Evolutionary conservation across 257 asterid genomes (phyloP), one percentile per base, ranked within the genome.

Genomic region (Ophiorrhiza pumila): DNA sequence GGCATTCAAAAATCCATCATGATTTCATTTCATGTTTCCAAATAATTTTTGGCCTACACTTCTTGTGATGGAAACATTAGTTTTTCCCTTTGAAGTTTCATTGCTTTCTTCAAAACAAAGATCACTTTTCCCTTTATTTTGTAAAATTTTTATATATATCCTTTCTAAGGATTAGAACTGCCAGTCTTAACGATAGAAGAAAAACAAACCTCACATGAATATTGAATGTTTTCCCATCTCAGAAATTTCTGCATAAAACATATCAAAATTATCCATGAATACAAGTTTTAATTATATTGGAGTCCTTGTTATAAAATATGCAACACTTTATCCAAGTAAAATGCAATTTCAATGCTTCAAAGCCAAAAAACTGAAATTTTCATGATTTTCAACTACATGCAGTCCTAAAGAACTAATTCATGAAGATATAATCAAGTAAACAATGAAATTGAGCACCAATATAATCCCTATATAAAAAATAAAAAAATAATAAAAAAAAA

Each of bases 121-220:
- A n/a, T n/a, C n/a, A n/a, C n/a, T n/a, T n/a, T n/a, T n/a, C n/a
- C n/a, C n/a, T n/a, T n/a, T n/a, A n/a, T n/a, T n/a, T n/a, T n/a
- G n/a, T n/a, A n/a, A n/a, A n/a, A n/a, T n/a, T n/a, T n/a, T n/a
- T n/a, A 61, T 35, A 35, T 13, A 62, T 35, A 62, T 5, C 37
- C 64, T 20, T 39, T 59, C 59, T 25, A 61, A 39, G 58, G n/a
- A n/a, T n/a, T n/a, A n/a, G n/a, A n/a, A n/a, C n/a, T n/a, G n/a
- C n/a, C n/a, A n/a, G n/a, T n/a, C n/a, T n/a, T n/a, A n/a, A n/a
- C n/a, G n/a, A n/a, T n/a, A n/a, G 47, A 75, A 59, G 73, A 71
- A 76, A 72, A 65, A 79, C 89, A 68, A 74, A 91, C 97, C 96
- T 83, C 80, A 80, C 96, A 89, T 46, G 84, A 69, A 34, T 22